These are phyloP conservation scores for Hypoxylon lenormandii DNA, from an alignment of 495 filamentous ascomycete species.

Conservation along the genomic window DNA sequence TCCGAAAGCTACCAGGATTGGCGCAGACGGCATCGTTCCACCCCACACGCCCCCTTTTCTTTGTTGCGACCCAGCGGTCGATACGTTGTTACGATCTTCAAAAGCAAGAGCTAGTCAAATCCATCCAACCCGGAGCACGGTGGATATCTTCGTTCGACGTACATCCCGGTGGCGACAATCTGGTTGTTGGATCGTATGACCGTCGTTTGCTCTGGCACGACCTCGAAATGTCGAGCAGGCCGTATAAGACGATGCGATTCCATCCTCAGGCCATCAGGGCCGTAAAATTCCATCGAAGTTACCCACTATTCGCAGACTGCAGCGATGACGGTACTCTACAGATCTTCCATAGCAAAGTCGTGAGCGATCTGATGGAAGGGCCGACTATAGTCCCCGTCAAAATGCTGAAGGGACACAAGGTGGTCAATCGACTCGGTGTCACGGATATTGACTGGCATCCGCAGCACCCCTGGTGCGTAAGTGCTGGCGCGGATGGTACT, in stretches of 20 bases:
- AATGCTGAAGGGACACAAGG: conserved; percentile 88
- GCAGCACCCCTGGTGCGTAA: conserved; percentile 89
- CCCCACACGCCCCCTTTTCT: conserved; percentile 89
- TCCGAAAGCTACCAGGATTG: conserved; percentile 85
- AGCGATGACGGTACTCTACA: conserved; percentile 94
- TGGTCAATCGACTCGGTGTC: conserved; percentile 83
- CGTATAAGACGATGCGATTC: conserved; percentile 95
- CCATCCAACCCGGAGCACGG: conserved; percentile 88
- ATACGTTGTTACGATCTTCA: conserved; percentile 93
- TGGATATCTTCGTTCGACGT: conserved; percentile 96
- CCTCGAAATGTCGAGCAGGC: conserved; percentile 86
- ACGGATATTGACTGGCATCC: conserved; percentile 96
- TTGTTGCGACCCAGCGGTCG: conserved; percentile 91
- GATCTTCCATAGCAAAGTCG: conserved; percentile 96
- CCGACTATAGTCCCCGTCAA: conserved; percentile 95
- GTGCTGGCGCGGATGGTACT: conserved; percentile 92
- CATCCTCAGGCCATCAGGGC: conserved; percentile 89
- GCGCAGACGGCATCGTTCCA: conserved; percentile 94
- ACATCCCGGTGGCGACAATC: conserved; percentile 90
- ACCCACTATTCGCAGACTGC: conserved; percentile 91
- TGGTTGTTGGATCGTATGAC: conserved; percentile 94
- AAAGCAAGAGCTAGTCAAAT: conserved; percentile 87
- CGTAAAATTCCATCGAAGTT: conserved; percentile 83
- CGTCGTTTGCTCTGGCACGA: conserved; percentile 96
- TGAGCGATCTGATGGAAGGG: conserved; percentile 92